Conservation (phyloP, 345 rosid genomes). For the Lumnitzera littorea region DNA sequence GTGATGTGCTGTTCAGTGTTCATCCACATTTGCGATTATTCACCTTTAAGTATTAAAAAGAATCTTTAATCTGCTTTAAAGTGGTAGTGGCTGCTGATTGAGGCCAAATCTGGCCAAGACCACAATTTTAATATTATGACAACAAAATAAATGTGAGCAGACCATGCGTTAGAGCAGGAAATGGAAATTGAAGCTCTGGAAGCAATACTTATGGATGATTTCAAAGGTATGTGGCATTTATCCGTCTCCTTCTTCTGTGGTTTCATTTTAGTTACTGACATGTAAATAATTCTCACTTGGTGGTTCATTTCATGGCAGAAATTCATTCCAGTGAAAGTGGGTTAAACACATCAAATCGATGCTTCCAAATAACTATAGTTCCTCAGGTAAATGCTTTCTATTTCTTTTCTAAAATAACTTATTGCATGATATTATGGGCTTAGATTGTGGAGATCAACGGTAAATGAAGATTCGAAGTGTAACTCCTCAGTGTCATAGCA, state of each 20-base stretch:
- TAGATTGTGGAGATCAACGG: background rate
- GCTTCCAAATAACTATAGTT: slow-evolving; percentile 68
- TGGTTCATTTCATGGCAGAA: slow-evolving; percentile 34
- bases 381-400: slow-evolving; percentile 55
- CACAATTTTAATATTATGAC: too few relatives aligned
- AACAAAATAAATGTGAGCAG: slow-evolving; percentile 23
- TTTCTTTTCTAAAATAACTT: too few relatives aligned
- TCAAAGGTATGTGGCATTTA: slow-evolving; percentile 48
- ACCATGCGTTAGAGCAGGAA: slow-evolving; percentile 76
- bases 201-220: slow-evolving; percentile 97
- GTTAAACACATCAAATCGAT: slow-evolving; percentile 71
- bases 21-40: too few relatives aligned
- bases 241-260: slow-evolving; percentile 8
- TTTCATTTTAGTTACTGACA: slow-evolving; percentile 1
- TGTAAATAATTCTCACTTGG: slow-evolving; percentile 4
- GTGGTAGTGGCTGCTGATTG: too few relatives aligned
- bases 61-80: too few relatives aligned
- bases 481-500: too few relatives aligned
- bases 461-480: too few relatives aligned
- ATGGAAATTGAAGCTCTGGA: slow-evolving; percentile 97
- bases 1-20: too few relatives aligned
- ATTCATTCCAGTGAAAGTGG: slow-evolving; percentile 91
- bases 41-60: too few relatives aligned
- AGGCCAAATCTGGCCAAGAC: too few relatives aligned
- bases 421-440: background rate